Evolutionary conservation across 2,329 filamentous ascomycete species (phyloP), one percentile per base, ranked within the genome.

Genomic region (Neopestalotiopsis clavispora): DNA sequence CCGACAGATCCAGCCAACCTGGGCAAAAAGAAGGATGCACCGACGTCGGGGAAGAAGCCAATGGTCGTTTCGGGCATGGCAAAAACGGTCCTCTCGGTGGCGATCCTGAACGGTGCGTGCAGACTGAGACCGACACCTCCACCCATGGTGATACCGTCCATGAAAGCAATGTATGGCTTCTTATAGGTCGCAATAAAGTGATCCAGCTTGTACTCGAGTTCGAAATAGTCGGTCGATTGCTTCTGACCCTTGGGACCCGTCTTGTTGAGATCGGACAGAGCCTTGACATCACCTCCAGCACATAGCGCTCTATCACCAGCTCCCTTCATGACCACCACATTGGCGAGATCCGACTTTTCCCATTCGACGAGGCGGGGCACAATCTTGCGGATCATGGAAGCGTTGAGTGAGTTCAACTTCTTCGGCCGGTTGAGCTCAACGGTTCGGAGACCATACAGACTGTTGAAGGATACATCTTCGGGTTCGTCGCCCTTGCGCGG

Each of bases 1-100:
- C 96, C 96, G 68, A 97, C 82, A 69, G 90, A 85, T 64, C 96
- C 96, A 75, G 97, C 90, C 86, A 99, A 90, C 71, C 94, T 89
- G 17, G 96, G 94, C 67, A 99, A 86, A 86, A 98, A 98, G 85
- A 98, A 99, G 12, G 94, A 97, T 40, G 92, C 97, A 70, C 96
- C 96, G 63, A 99, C 96, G 77, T 99, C 97, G 6, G 97, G 96
- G 86, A 99, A 99, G 86, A 98, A 98, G 52, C 96, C 96, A 77
- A 99, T 99, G 9, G 90, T 97, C 4, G 96, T 99, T 84, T 99
- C 96, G 38, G 96, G 96, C 96, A 99, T 99, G 74, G 97, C 95
- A 77, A 99, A 98, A 62, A 97, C 83, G 5, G 96, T 99, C 78
- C 92, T 92, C 83, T 99, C 96, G 2, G 96, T 99, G 49, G 96